Evolutionary conservation across 805 yeast genomes (phyloP).

Genomic region (Yarrowia sp.): DNA sequence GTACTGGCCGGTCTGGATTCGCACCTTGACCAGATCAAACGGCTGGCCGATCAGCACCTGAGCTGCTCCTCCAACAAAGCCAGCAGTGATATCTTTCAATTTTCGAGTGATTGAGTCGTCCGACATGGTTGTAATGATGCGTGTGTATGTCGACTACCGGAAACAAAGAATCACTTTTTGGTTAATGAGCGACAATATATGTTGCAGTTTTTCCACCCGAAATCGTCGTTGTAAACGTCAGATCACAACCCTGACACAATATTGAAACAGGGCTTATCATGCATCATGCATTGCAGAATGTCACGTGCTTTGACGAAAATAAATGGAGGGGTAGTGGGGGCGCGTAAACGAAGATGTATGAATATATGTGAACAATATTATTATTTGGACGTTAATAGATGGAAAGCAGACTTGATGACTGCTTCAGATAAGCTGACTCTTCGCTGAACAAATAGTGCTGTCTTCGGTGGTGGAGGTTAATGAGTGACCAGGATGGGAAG

Average conservation of each 20-base stretch:
- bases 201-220: background rate
- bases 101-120: slow-evolving; percentile 43
- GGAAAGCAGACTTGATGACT: no score
- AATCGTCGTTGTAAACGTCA: background rate
- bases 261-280: background rate
- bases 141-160: background rate
- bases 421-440: no score
- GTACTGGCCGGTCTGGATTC: slow-evolving; percentile 67
- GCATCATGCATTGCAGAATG: slow-evolving; percentile 22
- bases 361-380: no score
- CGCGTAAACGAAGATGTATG: no score
- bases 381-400: no score
- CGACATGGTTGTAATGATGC: background rate
- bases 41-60: slow-evolving; percentile 62
- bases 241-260: background rate
- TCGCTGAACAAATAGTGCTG: no score
- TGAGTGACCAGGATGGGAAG: no score
- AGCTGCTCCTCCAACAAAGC: slow-evolving; percentile 54
- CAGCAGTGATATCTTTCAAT: slow-evolving; percentile 52
- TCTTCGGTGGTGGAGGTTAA: background rate
- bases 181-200: no score
- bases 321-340: background rate
- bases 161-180: no score
- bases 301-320: slow-evolving; percentile 17
- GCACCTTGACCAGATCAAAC: slow-evolving; percentile 65